Evolutionary conservation across 2,329 filamentous ascomycete species (phyloP).

Genomic region (Ascocoryne sarcoides): DNA sequence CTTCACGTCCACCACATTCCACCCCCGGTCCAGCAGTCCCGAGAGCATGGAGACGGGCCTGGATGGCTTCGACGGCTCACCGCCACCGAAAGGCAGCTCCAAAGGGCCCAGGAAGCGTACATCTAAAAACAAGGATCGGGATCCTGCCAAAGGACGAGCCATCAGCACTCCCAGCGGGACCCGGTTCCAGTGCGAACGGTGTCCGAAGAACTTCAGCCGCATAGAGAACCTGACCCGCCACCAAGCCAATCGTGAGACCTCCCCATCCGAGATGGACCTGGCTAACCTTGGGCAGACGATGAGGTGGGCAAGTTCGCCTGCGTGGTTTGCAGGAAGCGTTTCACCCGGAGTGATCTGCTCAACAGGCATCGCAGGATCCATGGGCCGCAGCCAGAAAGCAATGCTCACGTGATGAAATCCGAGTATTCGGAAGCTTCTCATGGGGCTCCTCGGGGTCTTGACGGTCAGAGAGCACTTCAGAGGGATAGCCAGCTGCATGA

Average conservation of each 20-base stretch:
- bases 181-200: constrained; percentile 23
- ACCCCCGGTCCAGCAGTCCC: too few relatives aligned
- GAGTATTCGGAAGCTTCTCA: constrained; percentile 8
- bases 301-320: constrained; percentile 25
- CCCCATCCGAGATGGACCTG: neutral
- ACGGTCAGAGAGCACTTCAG: constrained; percentile 8
- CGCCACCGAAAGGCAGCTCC: neutral
- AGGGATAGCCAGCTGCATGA: neutral
- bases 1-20: neutral
- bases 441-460: neutral
- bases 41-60: too few relatives aligned
- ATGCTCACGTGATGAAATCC: constrained; percentile 11
- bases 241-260: constrained; percentile 26
- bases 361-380: constrained; percentile 25
- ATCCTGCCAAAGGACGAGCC: constrained; percentile 9
- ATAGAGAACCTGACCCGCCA: constrained; percentile 26
- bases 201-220: constrained; percentile 26
- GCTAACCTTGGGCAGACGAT: constrained; percentile 15
- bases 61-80: too few relatives aligned
- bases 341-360: constrained; percentile 25
- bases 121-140: constrained; percentile 11
- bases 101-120: constrained; percentile 1
- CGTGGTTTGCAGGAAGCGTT: constrained; percentile 22
- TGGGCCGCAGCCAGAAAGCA: constrained; percentile 7
- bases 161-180: constrained; percentile 4